Evolutionary conservation across 257 asterid species (phyloP), one percentile per base, ranked within the genome.

Genomic region (Ballota nigra): DNA sequence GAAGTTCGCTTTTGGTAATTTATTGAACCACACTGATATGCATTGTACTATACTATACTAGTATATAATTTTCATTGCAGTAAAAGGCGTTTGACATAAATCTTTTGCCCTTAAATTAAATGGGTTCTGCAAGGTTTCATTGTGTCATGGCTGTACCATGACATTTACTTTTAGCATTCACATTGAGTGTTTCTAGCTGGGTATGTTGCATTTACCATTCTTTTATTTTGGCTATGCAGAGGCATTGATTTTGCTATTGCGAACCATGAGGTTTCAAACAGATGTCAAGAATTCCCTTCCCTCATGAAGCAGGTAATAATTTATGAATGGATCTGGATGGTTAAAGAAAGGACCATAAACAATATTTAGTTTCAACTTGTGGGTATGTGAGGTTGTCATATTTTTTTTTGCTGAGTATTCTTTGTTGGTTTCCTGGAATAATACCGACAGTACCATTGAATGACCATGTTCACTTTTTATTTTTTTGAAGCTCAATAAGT

Each of bases 201-300:
- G 24, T 71, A 11, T 59, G 7, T 38, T 74, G 26, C 57, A 62
- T 15, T 57, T 68, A 43, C 18, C 38, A 6, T 2, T 63, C 12
- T 43, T 24, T 43, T 12, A 8, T 51, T 23, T 68, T 71, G 49
- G 49, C 61, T 69, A 63, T 85, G 82, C 87, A 93, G 98, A 82
- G 91, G 96, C 58, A 83, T 93, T 70, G 97, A 93, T 83, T 85
- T 77, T 83, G 77, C 90, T 47, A 72, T 93, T 77, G 86, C 96
- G 45, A 91, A 83, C 81, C 75, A 78, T 31, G 73, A 61, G 47
- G 70, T 71, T 41, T 75, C 81, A 0, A 26, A 4, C 70, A 81
- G 85, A 79, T 86, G 83, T 53, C 76, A n/a, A 15, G 92, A 86
- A 31, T 80, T 93, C 72, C 96, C 98, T 83, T 34, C 77, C 9